Evolutionary conservation across 768 basidiomycete species (phyloP).

Genomic region (Phanerochaete sordida): DNA sequence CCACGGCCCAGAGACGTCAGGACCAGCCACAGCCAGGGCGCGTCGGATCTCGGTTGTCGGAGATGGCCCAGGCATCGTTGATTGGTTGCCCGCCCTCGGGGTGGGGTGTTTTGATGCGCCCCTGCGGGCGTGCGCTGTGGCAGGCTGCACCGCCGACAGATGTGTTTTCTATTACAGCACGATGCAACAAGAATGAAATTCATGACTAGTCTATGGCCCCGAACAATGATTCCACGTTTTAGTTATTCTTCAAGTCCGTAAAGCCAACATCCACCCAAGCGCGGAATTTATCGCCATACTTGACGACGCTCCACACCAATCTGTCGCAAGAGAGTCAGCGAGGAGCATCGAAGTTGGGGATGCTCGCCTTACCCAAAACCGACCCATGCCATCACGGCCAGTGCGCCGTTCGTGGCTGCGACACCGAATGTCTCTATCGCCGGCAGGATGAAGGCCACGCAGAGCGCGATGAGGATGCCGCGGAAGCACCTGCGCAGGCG

Average conservation of each 20-base stretch:
- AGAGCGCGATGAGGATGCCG: constrained; percentile 38
- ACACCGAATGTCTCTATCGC: constrained; percentile 53
- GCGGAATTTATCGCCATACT: constrained; percentile 54
- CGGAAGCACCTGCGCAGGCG: constrained; percentile 41
- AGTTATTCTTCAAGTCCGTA: constrained; percentile 3
- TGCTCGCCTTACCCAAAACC: constrained; percentile 48
- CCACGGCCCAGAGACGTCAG: background rate
- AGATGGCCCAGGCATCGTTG: background rate
- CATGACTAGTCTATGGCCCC: too few relatives aligned
- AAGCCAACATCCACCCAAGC: constrained; percentile 56
- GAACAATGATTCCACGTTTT: too few relatives aligned
- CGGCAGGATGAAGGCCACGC: constrained; percentile 47
- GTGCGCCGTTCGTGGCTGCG: constrained; percentile 41
- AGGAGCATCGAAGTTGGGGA: background rate
- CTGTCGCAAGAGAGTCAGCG: constrained; percentile 29
- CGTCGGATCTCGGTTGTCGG: background rate
- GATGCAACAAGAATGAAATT: too few relatives aligned
- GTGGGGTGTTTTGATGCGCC: background rate
- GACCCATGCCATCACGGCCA: constrained; percentile 43
- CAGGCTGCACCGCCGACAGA: background rate
- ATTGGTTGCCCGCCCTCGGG: background rate
- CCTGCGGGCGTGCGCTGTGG: too few relatives aligned
- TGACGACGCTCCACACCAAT: constrained; percentile 48
- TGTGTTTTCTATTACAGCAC: background rate
- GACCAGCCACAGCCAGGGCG: too few relatives aligned